These are phyloP conservation scores for Fagopyrum tataricum DNA, from an alignment of 148 eudicot species.

Conservation along the genomic window DNA sequence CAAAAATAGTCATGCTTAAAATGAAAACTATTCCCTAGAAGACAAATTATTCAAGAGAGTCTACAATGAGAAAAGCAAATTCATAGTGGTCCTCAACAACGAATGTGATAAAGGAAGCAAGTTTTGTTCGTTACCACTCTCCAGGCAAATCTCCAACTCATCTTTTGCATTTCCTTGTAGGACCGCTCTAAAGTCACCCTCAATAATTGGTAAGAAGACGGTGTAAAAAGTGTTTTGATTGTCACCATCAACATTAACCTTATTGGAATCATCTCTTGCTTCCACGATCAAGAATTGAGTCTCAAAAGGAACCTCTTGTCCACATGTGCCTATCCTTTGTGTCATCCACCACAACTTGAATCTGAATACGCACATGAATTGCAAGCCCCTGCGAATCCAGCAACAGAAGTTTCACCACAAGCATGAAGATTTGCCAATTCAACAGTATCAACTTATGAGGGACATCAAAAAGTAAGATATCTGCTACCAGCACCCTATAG, in stretches of 20 bases:
- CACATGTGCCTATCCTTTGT: constrained; percentile 67
- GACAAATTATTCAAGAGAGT: neutral
- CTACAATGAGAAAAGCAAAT: neutral
- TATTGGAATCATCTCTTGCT: constrained; percentile 28
- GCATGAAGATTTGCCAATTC: neutral
- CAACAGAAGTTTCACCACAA: neutral
- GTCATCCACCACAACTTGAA: constrained; percentile 98
- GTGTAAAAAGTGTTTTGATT: constrained; percentile 31
- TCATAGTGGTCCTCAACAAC: neutral
- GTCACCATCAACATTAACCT: constrained; percentile 14
- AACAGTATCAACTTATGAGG: neutral
- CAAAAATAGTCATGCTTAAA: neutral
- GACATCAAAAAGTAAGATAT: too few relatives aligned
- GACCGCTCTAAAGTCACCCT: constrained; percentile 83
- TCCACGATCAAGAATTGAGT: constrained; percentile 77
- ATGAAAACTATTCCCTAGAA: too few relatives aligned
- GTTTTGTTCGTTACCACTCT: constrained; percentile 48
- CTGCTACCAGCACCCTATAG: too few relatives aligned
- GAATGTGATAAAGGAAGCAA: neutral
- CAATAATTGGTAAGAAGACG: constrained; percentile 79
- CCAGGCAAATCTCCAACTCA: constrained; percentile 75
- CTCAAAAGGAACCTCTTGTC: constrained; percentile 70
- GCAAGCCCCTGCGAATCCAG: constrained; percentile 43
- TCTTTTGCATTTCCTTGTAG: constrained; percentile 70
- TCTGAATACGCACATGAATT: constrained; percentile 77